Conservation (phyloP, 331 rosid species). For the Spiraea crenata region DNA sequence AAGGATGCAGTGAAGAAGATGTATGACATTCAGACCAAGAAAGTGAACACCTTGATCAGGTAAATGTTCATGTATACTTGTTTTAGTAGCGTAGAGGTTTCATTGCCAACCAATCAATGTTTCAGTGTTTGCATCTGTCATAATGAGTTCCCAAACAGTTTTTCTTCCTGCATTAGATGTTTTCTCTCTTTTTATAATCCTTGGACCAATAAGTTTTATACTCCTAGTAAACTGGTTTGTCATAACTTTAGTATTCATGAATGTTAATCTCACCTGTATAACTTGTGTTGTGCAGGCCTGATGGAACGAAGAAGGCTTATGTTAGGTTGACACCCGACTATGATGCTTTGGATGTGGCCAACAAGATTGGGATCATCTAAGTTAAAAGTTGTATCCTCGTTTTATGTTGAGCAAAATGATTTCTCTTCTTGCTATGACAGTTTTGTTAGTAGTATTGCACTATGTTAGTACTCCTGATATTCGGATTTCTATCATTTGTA, state of each 20-base stretch:
- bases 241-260: neutral
- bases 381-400: constrained; percentile 7
- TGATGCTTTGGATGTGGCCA: constrained; percentile 93
- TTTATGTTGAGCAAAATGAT: constrained; percentile 20
- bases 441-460: constrained; percentile 34
- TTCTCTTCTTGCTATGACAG: constrained; percentile 29
- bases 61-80: constrained; percentile 12
- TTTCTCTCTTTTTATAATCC: neutral
- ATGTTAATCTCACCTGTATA: neutral
- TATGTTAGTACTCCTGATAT: constrained; percentile 21
- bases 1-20: constrained; percentile 86
- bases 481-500: constrained; percentile 14
- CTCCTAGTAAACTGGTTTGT: too few species aligned
- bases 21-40: constrained; percentile 93
- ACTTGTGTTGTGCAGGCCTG: constrained; percentile 59
- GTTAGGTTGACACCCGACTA: constrained; percentile 85
- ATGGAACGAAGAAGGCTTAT: constrained; percentile 91
- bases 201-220: too few species aligned
- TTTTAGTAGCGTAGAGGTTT: neutral
- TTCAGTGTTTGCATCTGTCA: neutral
- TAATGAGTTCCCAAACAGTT: too few species aligned
- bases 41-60: constrained; percentile 94
- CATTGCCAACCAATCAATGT: neutral
- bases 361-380: constrained; percentile 92
- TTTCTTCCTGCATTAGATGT: neutral